phyloP scores from a whole-genome alignment of 1,139 yeast genomes.

The Candida mesenterica region DNA sequence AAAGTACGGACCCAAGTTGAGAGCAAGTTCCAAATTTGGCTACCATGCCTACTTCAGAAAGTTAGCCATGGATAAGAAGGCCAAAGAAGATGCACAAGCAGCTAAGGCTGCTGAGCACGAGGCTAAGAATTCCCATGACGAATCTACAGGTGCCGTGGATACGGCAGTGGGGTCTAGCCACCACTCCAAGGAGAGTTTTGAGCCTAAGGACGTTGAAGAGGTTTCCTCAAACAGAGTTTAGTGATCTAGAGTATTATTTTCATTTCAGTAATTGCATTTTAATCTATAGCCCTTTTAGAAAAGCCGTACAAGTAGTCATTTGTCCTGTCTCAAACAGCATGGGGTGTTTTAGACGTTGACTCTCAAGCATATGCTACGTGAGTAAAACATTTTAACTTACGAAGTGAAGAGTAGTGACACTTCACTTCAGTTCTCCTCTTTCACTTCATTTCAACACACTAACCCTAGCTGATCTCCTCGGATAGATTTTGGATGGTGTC shows the following conservation, averaged over 20 bases:
- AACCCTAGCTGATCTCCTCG: no score
- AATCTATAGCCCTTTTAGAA: no score
- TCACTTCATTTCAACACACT: no score
- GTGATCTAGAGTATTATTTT: background rate
- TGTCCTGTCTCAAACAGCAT: no score
- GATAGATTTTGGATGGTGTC: no score
- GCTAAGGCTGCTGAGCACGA: slow-evolving; percentile 12
- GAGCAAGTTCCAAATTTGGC: slow-evolving; percentile 34
- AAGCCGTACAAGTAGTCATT: no score
- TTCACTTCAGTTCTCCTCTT: no score
- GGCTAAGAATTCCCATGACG: slow-evolving; percentile 3
- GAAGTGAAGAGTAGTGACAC: no score
- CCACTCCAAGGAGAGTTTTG: slow-evolving; percentile 1
- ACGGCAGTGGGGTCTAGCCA: background rate
- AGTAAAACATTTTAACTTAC: no score
- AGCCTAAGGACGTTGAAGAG: slow-evolving; percentile 5
- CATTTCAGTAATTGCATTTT: background rate
- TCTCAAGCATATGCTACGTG: no score
- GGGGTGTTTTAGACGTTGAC: no score
- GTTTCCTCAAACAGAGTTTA: slow-evolving; percentile 10
- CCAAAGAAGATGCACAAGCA: slow-evolving; percentile 11
- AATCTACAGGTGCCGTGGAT: background rate
- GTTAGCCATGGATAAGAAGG: slow-evolving; percentile 27
- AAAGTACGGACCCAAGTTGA: slow-evolving; percentile 18
- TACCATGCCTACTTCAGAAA: slow-evolving; percentile 48